These are phyloP conservation scores for Neurospora hispaniola DNA, from an alignment of 495 filamentous ascomycete genomes.

Conservation along the genomic window DNA sequence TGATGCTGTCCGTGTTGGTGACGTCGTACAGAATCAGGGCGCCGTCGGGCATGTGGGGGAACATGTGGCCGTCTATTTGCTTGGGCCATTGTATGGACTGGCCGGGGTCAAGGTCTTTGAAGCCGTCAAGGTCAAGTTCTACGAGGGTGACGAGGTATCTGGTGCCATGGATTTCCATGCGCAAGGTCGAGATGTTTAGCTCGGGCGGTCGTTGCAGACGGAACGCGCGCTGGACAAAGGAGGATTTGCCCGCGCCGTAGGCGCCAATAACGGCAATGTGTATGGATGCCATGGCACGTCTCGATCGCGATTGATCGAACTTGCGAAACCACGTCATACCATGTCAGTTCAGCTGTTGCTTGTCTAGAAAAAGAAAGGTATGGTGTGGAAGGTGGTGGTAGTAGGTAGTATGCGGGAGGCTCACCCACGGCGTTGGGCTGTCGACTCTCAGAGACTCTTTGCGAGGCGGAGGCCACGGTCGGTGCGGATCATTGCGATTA, in stretches of 20 bases:
- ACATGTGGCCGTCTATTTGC: conserved; percentile 50
- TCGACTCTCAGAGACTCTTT: conserved; percentile 29
- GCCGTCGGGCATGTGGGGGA: conserved; percentile 64
- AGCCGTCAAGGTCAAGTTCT: conserved; percentile 59
- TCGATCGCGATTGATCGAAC: conserved; percentile 14
- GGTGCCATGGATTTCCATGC: conserved; percentile 67
- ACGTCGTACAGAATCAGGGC: conserved; percentile 80
- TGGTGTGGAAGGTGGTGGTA: not conserved
- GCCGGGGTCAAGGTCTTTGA: conserved; percentile 51
- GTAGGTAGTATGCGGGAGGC: conserved; percentile 4
- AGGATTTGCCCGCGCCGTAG: conserved; percentile 75
- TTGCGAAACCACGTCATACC: conserved; percentile 1
- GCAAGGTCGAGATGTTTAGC: conserved; percentile 46
- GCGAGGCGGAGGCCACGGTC: conserved; percentile 28
- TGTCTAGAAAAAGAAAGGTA: not conserved
- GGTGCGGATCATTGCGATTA: conserved; percentile 26
- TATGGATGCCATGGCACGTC: conserved; percentile 47
- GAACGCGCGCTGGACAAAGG: conserved; percentile 73
- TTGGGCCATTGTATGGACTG: conserved; percentile 72
- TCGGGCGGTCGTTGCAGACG: conserved; percentile 51
- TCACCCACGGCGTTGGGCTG: conserved; percentile 27
- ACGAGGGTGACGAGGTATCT: conserved; percentile 71
- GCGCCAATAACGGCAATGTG: conserved; percentile 81
- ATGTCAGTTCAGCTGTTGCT: not conserved
- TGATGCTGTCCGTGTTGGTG: conserved; percentile 59